These are phyloP conservation scores for Rugosomyces carneus DNA, from an alignment of 1,284 basidiomycete genomes.

Conservation along the genomic window DNA sequence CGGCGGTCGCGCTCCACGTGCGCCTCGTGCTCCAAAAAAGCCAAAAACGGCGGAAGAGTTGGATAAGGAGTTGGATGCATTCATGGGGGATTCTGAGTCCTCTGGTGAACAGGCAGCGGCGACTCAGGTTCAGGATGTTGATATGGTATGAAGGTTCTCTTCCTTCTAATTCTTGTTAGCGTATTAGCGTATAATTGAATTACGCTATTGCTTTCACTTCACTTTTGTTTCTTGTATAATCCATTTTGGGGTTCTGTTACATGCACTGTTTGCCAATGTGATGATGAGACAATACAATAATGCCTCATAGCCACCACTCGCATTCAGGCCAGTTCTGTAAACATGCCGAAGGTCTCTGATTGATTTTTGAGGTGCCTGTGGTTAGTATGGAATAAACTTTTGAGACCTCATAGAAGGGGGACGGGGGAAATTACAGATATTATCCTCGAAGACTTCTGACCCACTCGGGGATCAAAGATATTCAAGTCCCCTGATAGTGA, in stretches of 20 bases:
- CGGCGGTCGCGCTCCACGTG: conserved; percentile 21
- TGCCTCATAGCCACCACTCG: conserved; percentile 91
- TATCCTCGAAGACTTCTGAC: conserved; percentile 52
- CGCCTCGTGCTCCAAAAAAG: conserved; percentile 37
- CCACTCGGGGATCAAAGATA: conserved; percentile 73
- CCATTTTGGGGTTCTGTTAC: no score
- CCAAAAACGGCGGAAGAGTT: conserved; percentile 77
- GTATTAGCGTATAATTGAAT: background rate
- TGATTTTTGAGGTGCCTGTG: conserved; percentile 80
- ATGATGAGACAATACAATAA: no score
- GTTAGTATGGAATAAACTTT: no score
- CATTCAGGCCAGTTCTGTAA: conserved; percentile 97
- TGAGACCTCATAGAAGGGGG: no score
- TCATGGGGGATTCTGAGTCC: conserved; percentile 68
- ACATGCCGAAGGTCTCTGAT: conserved; percentile 74
- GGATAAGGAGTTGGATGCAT: conserved; percentile 87
- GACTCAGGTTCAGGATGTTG: conserved; percentile 18
- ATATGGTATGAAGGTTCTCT: conserved; percentile 19
- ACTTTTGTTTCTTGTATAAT: no score
- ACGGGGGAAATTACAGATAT: no score
- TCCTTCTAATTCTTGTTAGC: conserved; percentile 1
- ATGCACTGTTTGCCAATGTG: no score
- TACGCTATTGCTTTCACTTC: no score
- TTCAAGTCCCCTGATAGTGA: conserved; percentile 83
- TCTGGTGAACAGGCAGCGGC: conserved; percentile 9